These are phyloP conservation scores for Apiospora saccharicola DNA, from an alignment of 2,329 filamentous ascomycete species.

Conservation along the genomic window DNA sequence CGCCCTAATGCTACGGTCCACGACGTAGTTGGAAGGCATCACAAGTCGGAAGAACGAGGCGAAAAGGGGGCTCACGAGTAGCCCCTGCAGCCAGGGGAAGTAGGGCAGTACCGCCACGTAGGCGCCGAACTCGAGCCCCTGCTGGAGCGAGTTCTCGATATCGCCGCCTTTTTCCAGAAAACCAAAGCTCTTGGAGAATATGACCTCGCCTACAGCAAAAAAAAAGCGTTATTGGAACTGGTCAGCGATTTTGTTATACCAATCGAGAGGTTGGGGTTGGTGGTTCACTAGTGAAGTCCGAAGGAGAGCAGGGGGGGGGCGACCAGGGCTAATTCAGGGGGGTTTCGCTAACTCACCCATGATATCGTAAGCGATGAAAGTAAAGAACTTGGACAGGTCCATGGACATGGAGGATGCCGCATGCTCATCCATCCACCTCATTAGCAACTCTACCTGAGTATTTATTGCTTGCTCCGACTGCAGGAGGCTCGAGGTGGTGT, in stretches of 20 bases:
- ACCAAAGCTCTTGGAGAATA: slow-evolving; percentile 41
- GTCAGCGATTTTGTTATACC: neutral
- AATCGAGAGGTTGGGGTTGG: neutral
- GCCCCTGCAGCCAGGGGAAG: slow-evolving; percentile 17
- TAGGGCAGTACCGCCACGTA: slow-evolving; percentile 11
- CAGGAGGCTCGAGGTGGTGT: slow-evolving; percentile 42
- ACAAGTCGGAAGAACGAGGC: slow-evolving; percentile 27
- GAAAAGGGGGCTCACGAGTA: slow-evolving; percentile 33
- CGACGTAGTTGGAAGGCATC: slow-evolving; percentile 29
- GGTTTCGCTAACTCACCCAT: slow-evolving; percentile 31
- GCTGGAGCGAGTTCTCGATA: slow-evolving; percentile 30
- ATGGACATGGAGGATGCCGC: slow-evolving; percentile 28
- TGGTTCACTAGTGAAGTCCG: neutral
- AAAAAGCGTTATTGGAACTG: neutral
- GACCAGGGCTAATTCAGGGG: neutral
- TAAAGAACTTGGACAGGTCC: slow-evolving; percentile 35
- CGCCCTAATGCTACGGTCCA: slow-evolving; percentile 23
- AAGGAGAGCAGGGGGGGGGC: neutral
- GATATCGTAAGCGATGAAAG: slow-evolving; percentile 42
- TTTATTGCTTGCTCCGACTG: slow-evolving; percentile 33
- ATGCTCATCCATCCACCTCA: slow-evolving; percentile 34
- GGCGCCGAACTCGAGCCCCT: slow-evolving; percentile 16
- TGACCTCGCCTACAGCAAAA: slow-evolving; percentile 34
- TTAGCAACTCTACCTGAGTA: slow-evolving; percentile 29
- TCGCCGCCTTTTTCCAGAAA: slow-evolving; percentile 41